Base-by-base conservation (phyloP, 129 eudicot species). In the Dittrichia graveolens region DNA sequence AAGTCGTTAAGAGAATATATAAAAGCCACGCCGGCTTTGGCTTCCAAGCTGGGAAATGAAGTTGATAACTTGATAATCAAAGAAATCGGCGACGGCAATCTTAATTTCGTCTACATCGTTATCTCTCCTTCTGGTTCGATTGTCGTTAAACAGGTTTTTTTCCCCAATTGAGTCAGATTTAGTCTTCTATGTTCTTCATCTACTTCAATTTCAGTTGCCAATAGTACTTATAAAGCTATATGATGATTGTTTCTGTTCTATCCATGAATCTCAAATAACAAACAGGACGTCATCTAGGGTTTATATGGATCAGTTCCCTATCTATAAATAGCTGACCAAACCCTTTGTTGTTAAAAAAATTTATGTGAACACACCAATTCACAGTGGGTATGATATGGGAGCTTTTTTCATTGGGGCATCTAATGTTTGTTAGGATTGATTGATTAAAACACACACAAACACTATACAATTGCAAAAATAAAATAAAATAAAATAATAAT, bases 11-110 rank as follows among this genome's bases (percentile, higher is more conserved):
- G 84, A 46, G 99, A 88, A 16, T 94, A 94, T 75, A 77, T 94
- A 35, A 86, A 94, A 77, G 76, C 84, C 41, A 90, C 99, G 6
- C 99, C 99, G 1, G 73, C 85, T n/a, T 86, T 94, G 11, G 80
- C 83, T 41, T 71, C 82, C 1, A 79, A 83, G 85, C 83, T 95
- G 5, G 97, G 94, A 0, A 84, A 78, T 59, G 76, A 81, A 14
- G 70, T 85, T 41, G 82, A 90, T 3, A 72, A 88, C 44, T 71
- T 88, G 61, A 77, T 69, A 57, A 71, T 95, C 63, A 88, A 84
- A 81, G 99, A 94, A 83, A 88, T 95, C 8, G 99, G 99, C 6
- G 99, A 95, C 47, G 99, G 99, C 6, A 90, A 95, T 75, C 96
- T 95, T 72, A 95, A 95, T 76, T 95, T 90, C 61, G 99, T 95